Evolutionary conservation across 345 rosid genomes (phyloP), one percentile per base, ranked within the genome.

Genomic region (Brassica rapa): DNA sequence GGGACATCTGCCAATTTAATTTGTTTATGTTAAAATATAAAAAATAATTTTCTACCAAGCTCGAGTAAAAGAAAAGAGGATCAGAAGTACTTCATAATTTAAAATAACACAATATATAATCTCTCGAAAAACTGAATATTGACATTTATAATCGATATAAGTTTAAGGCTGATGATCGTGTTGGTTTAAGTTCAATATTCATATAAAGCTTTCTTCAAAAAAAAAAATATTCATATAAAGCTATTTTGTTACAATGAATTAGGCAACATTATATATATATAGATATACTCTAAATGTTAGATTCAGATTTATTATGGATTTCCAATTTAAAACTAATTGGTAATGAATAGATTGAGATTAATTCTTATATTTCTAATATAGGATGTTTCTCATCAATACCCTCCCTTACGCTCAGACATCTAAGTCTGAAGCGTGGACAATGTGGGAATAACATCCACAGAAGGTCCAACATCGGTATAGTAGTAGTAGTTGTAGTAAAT

Each of bases 1-100:
- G 66, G 41, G 76, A 71, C 46, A 70, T 63, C 41, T 33, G 64
- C 35, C 71, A 25, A 55, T 35, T 71, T 25, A 16, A 5, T 14
- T 64, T 14, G 23, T 51, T 62, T 24, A 5, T 35, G 8, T 4
- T 2, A 6, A 32, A 6, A 16, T 33, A 35, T 4, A 63, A 64
- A 55, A 37, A 16, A n/a, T 25, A 70, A 24, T 35, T 53, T 35
- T 53, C 23, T 37, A 27, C 55, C 70, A 62, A 49, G 21, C 51
- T 23, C 2, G 2, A 76, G 69, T 62, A 29, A 74, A 49, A 68
- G 16, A 32, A 32, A 49, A 70, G 75, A 49, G 30, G 64, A 9
- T 33, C 29, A 43, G 43, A 33, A 53, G n/a, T 77, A 70, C 14
- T 69, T 19, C 21, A 70, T 62, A 25, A 56, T 67, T 27, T 15